Evolutionary conservation across 805 yeast species (phyloP), one percentile per base, ranked within the genome.

Genomic region (Diddensiella caesifluorescens): DNA sequence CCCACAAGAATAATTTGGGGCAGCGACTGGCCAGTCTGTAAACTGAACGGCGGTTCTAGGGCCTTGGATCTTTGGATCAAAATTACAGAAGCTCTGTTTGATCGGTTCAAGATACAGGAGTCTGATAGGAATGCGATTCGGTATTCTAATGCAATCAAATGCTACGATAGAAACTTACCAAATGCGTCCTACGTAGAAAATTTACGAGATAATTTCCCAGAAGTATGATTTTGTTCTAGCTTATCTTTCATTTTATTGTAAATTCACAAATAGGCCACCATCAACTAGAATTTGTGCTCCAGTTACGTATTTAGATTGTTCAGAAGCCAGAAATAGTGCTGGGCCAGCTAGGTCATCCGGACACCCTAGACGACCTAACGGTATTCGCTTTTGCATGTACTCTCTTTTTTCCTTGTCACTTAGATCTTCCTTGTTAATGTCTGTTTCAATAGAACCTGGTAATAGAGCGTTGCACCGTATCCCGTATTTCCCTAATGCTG

Each of bases 251-350:
- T n/a, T n/a, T 13, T 69, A 63, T 62, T 77, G 75, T 34, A 70
- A 59, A 49, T 70, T 70, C 1, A 68, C 74, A 55, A 67, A 70
- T 39, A 66, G 83, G 46, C 92, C 94, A 56, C 92, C 92, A 60
- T 84, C 94, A 44, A 82, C 90, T 22, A 80, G 76, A 62, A 84
- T 64, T 63, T 83, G 82, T 59, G 82, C 80, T 55, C 92, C 94
- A 7, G 92, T 83, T 31, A 89, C 82, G 70, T 83, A 84, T 22
- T 80, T 71, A 30, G 83, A 73, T 10, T 87, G 86, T 44, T 77
- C 75, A 32, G 82, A 72, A 16, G 88, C 79, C 65, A 84, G 70
- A 69, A 83, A 84, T 51, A 83, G 68, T 42, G 81, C 72, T 23
- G 84, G 71, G 30, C 94, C 92, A 31, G 79, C 80, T 57, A 83